Evolutionary conservation across 202 grass and related monocot genomes (phyloP).

Genomic region (Bolboschoenoplectus hybrid): DNA sequence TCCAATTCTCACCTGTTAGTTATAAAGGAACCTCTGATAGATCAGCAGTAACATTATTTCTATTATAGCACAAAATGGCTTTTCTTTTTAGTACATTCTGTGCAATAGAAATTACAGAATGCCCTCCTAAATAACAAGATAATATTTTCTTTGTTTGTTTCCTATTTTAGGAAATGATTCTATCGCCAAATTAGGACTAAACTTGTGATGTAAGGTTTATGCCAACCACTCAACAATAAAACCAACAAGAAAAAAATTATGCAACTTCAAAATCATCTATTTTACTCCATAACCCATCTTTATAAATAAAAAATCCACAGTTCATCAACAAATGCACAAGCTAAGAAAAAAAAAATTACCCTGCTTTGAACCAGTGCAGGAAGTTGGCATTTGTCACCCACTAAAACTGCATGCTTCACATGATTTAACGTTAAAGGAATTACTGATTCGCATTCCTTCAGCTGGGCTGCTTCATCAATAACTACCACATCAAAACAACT

Average conservation of each 20-base stretch:
- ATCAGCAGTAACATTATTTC: neutral
- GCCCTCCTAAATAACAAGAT: neutral
- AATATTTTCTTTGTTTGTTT: neutral
- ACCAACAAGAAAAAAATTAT: neutral
- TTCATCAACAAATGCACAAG: slow-evolving; percentile 6
- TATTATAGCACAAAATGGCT: neutral
- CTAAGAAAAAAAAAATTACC: slow-evolving; percentile 43
- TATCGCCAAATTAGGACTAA: neutral
- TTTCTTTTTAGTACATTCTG: too few relatives aligned
- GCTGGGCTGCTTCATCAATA: slow-evolving; percentile 86
- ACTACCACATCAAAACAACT: slow-evolving; percentile 65
- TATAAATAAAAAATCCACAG: neutral
- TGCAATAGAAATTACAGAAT: neutral
- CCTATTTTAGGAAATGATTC: neutral
- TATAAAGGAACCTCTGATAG: neutral
- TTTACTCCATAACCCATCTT: neutral
- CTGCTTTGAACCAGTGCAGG: slow-evolving; percentile 68
- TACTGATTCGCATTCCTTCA: slow-evolving; percentile 76
- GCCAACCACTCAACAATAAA: neutral
- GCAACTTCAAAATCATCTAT: neutral
- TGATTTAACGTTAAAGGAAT: slow-evolving; percentile 61
- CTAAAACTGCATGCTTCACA: slow-evolving; percentile 71
- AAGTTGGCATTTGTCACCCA: slow-evolving; percentile 80
- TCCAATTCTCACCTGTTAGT: neutral
- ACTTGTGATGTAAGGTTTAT: neutral